Evolutionary conservation across 2,329 filamentous ascomycete species (phyloP), one percentile per base, ranked within the genome.

Genomic region (Nigrograna mackinnonii): DNA sequence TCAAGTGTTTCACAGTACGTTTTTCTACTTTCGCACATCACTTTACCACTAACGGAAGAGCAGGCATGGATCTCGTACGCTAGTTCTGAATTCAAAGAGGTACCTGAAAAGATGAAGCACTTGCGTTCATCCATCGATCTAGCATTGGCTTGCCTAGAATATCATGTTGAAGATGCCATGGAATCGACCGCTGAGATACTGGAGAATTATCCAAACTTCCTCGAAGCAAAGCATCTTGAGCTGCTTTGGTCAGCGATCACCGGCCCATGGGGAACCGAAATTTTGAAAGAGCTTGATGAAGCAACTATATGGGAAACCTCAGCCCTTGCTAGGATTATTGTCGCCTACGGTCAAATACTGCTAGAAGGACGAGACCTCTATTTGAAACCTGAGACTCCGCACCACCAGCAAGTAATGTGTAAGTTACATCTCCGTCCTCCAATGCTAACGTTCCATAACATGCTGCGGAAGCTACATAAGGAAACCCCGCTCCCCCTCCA

Each of bases 31-130:
- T n/a, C n/a, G n/a, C n/a, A n/a, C n/a, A n/a, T n/a, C n/a, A n/a
- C n/a, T n/a, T n/a, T n/a, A n/a, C n/a, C n/a, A n/a, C n/a, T n/a
- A n/a, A n/a, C n/a, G n/a, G n/a, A n/a, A n/a, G n/a, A n/a, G 0
- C n/a, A 87, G 84, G 79, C 85, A 4, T 92, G 87, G 87, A 78
- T 90, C 22, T 77, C 82, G 53, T 91, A 90, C 58, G 84, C 83
- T 4, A 86, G 90, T 55, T 79, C 81, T 22, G 76, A 80, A 20
- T 82, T 83, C 37, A 71, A 79, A 3, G 76, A 79, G 34, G 78
- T 79, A 22, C 77, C 77, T 13, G 73, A 79, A 13, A 73, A 86
- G 22, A 70, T 86, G 2, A 71, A 77, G 14, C 74, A 80, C 14
- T 73, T 91, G 12, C 80, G 79, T 22, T 73, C 77, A 2, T 70